Evolutionary conservation across 306 rosid species (phyloP).

Genomic region (Psophocarpus tetragonolobus): DNA sequence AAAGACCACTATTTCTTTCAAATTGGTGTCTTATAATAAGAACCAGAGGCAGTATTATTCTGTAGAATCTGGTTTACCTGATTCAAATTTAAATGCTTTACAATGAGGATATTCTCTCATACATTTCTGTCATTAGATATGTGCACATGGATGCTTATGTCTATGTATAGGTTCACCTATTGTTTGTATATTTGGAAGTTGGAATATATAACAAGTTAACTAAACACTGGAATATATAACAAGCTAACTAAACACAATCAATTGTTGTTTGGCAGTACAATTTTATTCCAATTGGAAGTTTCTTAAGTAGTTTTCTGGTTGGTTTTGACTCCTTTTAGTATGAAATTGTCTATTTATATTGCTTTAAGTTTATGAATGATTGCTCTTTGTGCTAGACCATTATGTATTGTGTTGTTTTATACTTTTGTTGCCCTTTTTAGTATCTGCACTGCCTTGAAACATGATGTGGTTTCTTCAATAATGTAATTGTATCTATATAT

Average conservation of each 20-base stretch:
- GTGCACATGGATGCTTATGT: neutral
- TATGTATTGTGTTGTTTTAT: neutral
- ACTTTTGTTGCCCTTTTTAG: neutral
- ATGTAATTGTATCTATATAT: conserved; percentile 1
- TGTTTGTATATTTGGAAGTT: neutral
- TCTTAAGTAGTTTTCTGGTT: conserved; percentile 9
- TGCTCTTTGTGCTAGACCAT: neutral
- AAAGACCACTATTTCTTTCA: too few species aligned
- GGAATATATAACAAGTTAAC: conserved; percentile 9
- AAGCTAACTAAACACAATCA: too few species aligned
- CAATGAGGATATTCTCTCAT: conserved; percentile 22
- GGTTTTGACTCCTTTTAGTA: neutral
- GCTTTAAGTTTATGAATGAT: neutral
- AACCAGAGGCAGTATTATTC: too few species aligned
- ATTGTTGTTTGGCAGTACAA: neutral
- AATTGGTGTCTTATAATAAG: too few species aligned
- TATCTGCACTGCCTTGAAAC: conserved; percentile 1
- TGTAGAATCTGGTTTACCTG: conserved; percentile 23
- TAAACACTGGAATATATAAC: too few species aligned
- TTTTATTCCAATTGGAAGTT: neutral
- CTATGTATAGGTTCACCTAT: neutral
- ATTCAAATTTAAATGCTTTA: conserved; percentile 17
- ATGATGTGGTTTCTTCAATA: conserved; percentile 24
- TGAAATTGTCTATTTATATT: conserved; percentile 21
- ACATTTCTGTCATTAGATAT: neutral